phyloP scores from a whole-genome alignment of 768 basidiomycete species.

The Mycena capillaripes region DNA sequence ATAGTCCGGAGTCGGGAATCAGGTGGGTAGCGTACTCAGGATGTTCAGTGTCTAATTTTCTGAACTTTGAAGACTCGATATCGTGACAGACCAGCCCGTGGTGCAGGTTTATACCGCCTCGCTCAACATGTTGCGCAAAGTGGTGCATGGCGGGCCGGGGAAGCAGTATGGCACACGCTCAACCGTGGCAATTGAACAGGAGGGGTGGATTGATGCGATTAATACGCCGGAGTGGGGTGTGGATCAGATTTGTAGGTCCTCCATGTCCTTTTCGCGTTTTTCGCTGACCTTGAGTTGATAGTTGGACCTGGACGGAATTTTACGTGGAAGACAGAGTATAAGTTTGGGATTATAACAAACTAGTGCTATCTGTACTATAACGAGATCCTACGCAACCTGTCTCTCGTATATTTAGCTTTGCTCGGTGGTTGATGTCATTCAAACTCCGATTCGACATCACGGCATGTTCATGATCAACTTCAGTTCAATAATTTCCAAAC shows the following conservation, averaged over 20 bases:
- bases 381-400: too few species aligned
- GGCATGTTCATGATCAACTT: too few species aligned
- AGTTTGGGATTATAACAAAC: too few species aligned
- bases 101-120: slow-evolving; percentile 65
- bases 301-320: too few species aligned
- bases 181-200: slow-evolving; percentile 67
- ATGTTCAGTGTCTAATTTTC: not conserved
- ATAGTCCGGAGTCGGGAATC: slow-evolving; percentile 65
- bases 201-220: slow-evolving; percentile 68
- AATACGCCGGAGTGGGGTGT: slow-evolving; percentile 69
- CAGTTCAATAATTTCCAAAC: too few species aligned
- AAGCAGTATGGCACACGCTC: slow-evolving; percentile 56
- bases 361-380: too few species aligned
- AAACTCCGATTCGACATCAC: too few species aligned
- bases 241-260: slow-evolving; percentile 64
- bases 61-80: slow-evolving; percentile 55
- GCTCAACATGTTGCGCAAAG: slow-evolving; percentile 62
- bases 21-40: slow-evolving; percentile 44
- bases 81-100: slow-evolving; percentile 64
- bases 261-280: too few species aligned
- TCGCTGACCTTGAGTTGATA: too few species aligned
- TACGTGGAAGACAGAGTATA: too few species aligned
- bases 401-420: too few species aligned
- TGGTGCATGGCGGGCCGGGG: slow-evolving; percentile 61
- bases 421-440: too few species aligned